Percentiles rank a stretch among this genome's conserved stretches.
Conservation (phyloP, 352 stramenopile genomes). For the Stephanocyclus meneghinianus region DNA sequence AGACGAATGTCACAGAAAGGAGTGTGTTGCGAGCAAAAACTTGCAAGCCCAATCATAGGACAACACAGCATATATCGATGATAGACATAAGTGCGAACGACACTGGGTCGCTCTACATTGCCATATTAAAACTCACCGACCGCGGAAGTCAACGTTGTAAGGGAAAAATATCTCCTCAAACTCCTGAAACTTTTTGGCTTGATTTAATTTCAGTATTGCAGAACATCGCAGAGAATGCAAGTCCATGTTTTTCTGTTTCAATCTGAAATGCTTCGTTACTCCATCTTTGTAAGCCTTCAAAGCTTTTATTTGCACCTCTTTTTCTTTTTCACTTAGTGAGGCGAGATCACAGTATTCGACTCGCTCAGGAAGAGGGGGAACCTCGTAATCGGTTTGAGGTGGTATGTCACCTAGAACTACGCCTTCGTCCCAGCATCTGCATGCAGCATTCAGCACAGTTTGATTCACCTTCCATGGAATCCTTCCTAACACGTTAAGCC, state of each 20-base stretch:
- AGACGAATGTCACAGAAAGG: no score
- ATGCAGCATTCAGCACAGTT: slow-evolving; percentile 89
- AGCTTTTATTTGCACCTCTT: slow-evolving; percentile 64
- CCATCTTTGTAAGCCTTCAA: slow-evolving; percentile 60
- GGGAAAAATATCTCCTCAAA: slow-evolving; percentile 97
- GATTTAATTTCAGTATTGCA: slow-evolving; percentile 92
- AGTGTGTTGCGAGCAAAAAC: no score
- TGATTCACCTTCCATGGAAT: slow-evolving; percentile 95
- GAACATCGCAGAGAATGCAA: slow-evolving; percentile 94
- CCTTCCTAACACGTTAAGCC: slow-evolving; percentile 90
- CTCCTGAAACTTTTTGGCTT: slow-evolving; percentile 94
- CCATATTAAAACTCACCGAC: slow-evolving; percentile 63
- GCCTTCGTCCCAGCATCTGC: slow-evolving; percentile 89
- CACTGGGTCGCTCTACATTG: no score
- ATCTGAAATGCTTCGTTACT: slow-evolving; percentile 59
- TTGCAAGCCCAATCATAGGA: no score
- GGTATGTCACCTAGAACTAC: slow-evolving; percentile 92
- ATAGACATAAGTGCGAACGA: no score
- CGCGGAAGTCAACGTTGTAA: slow-evolving; percentile 99
- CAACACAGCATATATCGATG: no score
- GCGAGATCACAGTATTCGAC: slow-evolving; percentile 72
- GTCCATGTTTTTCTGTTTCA: slow-evolving; percentile 85
- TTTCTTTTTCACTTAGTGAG: slow-evolving; percentile 81
- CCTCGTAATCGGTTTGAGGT: slow-evolving; percentile 79
- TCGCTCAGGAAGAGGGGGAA: slow-evolving; percentile 58